Percentiles rank a stretch among this genome's conserved stretches.
These are phyloP conservation scores for Aspergillus chevalieri DNA, from an alignment of 2,329 filamentous ascomycete genomes.

Conservation along the genomic window DNA sequence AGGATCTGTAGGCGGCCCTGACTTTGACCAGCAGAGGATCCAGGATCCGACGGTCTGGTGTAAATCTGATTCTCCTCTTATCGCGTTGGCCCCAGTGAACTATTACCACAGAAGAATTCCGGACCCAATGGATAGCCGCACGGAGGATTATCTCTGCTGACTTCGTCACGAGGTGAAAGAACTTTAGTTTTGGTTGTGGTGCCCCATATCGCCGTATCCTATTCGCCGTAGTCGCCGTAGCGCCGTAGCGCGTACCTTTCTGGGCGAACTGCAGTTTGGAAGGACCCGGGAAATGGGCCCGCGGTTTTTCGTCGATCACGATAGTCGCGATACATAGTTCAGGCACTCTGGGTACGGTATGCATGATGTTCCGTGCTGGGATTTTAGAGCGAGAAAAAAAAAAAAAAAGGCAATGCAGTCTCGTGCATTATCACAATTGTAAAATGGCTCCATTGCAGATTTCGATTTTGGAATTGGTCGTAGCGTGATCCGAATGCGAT, in stretches of 20 bases:
- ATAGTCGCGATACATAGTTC: neutral
- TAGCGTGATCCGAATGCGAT: no score
- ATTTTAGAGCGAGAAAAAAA: no score
- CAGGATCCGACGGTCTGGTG: neutral
- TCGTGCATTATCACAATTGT: no score
- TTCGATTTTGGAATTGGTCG: no score
- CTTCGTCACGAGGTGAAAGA: neutral
- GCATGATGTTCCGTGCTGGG: no score
- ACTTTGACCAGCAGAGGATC: constrained; percentile 8
- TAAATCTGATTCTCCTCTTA: no score
- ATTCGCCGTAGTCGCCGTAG: neutral
- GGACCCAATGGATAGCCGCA: neutral
- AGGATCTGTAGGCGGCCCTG: constrained; percentile 4
- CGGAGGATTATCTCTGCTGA: neutral
- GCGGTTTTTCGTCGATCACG: neutral
- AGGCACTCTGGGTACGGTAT: no score
- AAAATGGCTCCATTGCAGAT: no score
- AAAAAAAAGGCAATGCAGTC: no score
- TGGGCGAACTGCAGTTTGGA: constrained; percentile 8
- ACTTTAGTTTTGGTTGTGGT: neutral
- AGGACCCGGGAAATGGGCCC: constrained; percentile 1
- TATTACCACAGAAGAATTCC: no score
- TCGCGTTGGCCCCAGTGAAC: no score
- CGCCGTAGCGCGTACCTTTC: constrained; percentile 4
- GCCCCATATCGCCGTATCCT: neutral